phyloP scores from a whole-genome alignment of 768 basidiomycete species.

The Polyporus arcularius region DNA sequence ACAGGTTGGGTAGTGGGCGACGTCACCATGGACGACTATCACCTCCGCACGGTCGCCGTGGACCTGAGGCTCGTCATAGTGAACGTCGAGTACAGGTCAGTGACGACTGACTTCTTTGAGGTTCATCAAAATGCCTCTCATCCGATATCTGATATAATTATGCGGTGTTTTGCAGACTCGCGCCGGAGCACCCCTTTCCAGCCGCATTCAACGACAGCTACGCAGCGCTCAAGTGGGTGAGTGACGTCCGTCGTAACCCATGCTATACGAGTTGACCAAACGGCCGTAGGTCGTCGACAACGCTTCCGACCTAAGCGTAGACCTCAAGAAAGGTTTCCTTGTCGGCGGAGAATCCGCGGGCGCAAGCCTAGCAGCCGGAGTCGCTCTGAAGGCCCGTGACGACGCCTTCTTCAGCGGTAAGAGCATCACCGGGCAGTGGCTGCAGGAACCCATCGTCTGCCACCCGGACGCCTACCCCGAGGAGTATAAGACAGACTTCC shows the following conservation, averaged over 20 bases:
- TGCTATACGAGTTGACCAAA: too few species aligned
- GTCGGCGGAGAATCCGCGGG: slow-evolving; percentile 29
- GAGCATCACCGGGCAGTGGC: slow-evolving; percentile 27
- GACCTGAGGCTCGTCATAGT: slow-evolving; percentile 23
- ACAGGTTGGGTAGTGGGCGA: neutral
- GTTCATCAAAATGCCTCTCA: neutral
- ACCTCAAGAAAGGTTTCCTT: slow-evolving; percentile 28
- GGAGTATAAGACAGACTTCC: slow-evolving; percentile 23
- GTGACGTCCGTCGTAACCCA: neutral
- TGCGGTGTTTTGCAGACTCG: slow-evolving; percentile 3
- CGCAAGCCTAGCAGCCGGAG: slow-evolving; percentile 24
- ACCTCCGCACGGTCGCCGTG: slow-evolving; percentile 19
- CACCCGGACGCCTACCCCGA: slow-evolving; percentile 22
- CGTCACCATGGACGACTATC: slow-evolving; percentile 21
- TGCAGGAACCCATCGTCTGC: slow-evolving; percentile 23
- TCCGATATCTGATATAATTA: neutral
- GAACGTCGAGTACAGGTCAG: slow-evolving; percentile 21
- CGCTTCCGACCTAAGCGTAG: slow-evolving; percentile 11
- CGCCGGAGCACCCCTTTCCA: slow-evolving; percentile 29
- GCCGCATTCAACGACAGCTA: slow-evolving; percentile 22
- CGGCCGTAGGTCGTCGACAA: slow-evolving; percentile 12
- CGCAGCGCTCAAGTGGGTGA: slow-evolving; percentile 29
- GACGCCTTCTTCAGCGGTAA: slow-evolving; percentile 27
- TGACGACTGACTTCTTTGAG: too few species aligned
- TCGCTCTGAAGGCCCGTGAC: slow-evolving; percentile 28